phyloP scores from a whole-genome alignment of 225 moss, liverwort and hornwort species.

The Physcomitrellopsis africana region DNA sequence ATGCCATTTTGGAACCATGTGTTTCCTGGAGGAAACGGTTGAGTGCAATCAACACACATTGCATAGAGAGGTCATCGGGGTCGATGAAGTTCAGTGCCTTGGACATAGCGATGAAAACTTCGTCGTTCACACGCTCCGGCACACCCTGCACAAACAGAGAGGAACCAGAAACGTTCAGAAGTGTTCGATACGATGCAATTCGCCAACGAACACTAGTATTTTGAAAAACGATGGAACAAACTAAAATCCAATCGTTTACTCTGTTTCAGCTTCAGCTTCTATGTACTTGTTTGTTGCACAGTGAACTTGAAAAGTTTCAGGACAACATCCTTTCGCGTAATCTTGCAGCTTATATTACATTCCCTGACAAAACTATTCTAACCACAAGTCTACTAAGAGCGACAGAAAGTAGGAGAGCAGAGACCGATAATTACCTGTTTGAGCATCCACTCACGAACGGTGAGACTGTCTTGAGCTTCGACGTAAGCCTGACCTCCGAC shows the following conservation, averaged over 20 bases:
- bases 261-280: too few species aligned
- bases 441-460: conserved; percentile 95
- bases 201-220: not conserved
- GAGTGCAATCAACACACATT: conserved; percentile 92
- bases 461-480: conserved; percentile 93
- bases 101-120: conserved; percentile 99
- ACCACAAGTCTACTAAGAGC: not conserved
- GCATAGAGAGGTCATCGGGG: conserved; percentile 98
- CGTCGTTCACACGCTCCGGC: conserved; percentile 91
- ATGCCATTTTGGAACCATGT: conserved; percentile 99
- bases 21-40: conserved; percentile 97
- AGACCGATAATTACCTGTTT: conserved; percentile 59
- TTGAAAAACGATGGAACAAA: too few species aligned
- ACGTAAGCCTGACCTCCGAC: conserved; percentile 91
- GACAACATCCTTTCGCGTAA: too few species aligned
- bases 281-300: too few species aligned
- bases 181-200: not conserved
- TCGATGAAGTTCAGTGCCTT: conserved; percentile 98
- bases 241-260: too few species aligned
- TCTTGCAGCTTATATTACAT: not conserved
- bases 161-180: conserved; percentile 5
- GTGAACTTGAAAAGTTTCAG: too few species aligned
- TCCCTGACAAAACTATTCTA: not conserved
- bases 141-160: conserved; percentile 67
- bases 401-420: not conserved